A percentile compares a stretch with the other conserved stretches of the same genome.
Conservation (phyloP, 75 land plant species). For the Pinus tabuliformis region DNA sequence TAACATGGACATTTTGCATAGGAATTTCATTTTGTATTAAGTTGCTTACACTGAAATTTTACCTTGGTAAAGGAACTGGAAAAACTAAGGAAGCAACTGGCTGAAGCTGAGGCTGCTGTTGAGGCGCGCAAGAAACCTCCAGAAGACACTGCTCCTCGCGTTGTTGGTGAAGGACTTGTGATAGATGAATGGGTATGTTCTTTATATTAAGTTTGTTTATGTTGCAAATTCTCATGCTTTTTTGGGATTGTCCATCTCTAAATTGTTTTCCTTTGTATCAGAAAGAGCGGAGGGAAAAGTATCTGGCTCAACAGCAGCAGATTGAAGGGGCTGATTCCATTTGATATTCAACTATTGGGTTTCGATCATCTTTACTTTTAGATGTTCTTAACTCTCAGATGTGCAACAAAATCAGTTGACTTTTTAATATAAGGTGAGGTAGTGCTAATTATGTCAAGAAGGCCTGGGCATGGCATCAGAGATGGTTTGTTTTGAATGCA, state of each 20-base stretch:
- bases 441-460: background rate
- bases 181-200: conserved; percentile 56
- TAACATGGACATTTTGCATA: background rate
- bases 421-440: background rate
- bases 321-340: conserved; percentile 2
- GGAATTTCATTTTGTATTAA: background rate
- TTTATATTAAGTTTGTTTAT: background rate
- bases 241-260: background rate
- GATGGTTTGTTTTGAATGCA: conserved; percentile 2
- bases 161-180: conserved; percentile 58
- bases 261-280: conserved; percentile 3
- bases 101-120: conserved; percentile 52
- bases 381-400: background rate
- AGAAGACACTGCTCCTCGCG: conserved; percentile 34
- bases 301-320: conserved; percentile 9
- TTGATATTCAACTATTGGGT: background rate
- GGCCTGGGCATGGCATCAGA: background rate
- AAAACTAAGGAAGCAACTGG: conserved; percentile 36
- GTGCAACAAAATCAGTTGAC: conserved; percentile 2
- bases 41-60: background rate
- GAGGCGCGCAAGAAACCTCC: conserved; percentile 53
- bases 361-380: background rate
- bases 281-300: conserved; percentile 12
- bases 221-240: background rate
- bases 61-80: conserved; percentile 32